Base-by-base conservation (phyloP, 2,329 filamentous ascomycete genomes). In the Beauveria sp. region DNA sequence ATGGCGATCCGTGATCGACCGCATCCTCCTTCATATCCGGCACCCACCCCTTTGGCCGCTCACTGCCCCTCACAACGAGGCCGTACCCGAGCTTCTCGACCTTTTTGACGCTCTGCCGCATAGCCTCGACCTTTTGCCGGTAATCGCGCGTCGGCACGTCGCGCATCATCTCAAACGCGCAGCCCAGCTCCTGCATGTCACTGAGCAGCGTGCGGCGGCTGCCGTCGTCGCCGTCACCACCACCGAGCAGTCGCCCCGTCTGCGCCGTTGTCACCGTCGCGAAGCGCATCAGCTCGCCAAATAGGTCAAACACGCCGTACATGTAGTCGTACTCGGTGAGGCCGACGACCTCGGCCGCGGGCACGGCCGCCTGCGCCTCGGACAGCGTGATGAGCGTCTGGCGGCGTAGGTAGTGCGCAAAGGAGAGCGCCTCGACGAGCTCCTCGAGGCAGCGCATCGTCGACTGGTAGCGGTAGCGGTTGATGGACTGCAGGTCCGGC, bases 261-360 rank as follows among this genome's bases (percentile, higher is more conserved):
- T 92, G 89, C 1, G 92, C 92, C 72, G 96, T 89, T 28, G 87
- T 86, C 6, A 93, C 93, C 56, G 96, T 95, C 0, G 91, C 92
- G 74, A 97, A 98, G 34, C 93, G 85, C 95, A 99, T 99, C 79
- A 98, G 81, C 77, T 99, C 95, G 45, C 95, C 95, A 1, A 93
- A 93, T 67, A 98, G 83, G 73, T 99, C 95, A 70, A 96, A 97
- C 2, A 99, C 76, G 9, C 93, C 95, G 65, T 95, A 87, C 62
- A 96, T 77, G 71, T 96, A 98, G 74, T 99, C 95, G 60, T 93
- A 86, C 28, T 86, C 81, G 1, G 89, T 91, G 22, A 97, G 78
- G 0, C 79, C 69, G 2, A 97, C 81, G 1, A 5, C 12, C 34
- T 38, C 34, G 34, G 79, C 80, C 0, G 76, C 64, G 0, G 78